Evolutionary conservation across 2,329 filamentous ascomycete species (phyloP), one percentile per base, ranked within the genome.

Genomic region (Epichloe baconii): DNA sequence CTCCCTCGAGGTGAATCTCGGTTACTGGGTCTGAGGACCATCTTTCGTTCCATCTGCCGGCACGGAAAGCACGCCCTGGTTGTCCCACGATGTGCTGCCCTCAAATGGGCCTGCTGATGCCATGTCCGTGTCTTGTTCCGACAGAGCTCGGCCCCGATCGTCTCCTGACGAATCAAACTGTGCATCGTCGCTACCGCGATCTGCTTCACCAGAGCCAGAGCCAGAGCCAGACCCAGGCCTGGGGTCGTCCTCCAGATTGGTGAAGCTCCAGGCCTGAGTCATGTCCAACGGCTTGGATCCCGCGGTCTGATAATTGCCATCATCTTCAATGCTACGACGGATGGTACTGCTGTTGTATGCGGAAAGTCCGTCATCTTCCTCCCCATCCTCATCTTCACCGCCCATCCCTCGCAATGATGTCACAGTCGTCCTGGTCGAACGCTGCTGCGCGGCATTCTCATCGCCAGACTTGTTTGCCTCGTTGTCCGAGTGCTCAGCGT

Each of bases 391-490:
- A 21, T 23, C 64, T 8, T 65, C 66, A 5, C 61, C 63, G 5
- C 62, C 61, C 4, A 53, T 49, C 21, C 54, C 59, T n/a, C 57
- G 48, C 19, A 59, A 56, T 45, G 59, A 57, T 48, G 61, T 62
- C 50, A 62, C 58, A 17, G 59, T 62, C 56, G 62, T 64, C 57
- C 62, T 72, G 68, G 64, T 72, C 68, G 70, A 77, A 77, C 78
- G 57, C 55, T 64, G 77, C 11, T 14, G 31, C 26, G 35, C 41
- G 17, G 38, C 19, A 75, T 69, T 77, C 71, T 79, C 88, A 84
- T 94, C 87, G 85, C 88, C 87, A 83, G 71, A 67, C 42, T 71
- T 70, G 8, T 61, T 62, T 44, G 62, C 59, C 47, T 79, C 77
- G 53, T 74, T 73, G 49, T 66, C 63, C 6, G 55, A 54, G 21